Evolutionary conservation across 1,139 yeast genomes (phyloP).

Genomic region (Meyerozyma elateridarum): DNA sequence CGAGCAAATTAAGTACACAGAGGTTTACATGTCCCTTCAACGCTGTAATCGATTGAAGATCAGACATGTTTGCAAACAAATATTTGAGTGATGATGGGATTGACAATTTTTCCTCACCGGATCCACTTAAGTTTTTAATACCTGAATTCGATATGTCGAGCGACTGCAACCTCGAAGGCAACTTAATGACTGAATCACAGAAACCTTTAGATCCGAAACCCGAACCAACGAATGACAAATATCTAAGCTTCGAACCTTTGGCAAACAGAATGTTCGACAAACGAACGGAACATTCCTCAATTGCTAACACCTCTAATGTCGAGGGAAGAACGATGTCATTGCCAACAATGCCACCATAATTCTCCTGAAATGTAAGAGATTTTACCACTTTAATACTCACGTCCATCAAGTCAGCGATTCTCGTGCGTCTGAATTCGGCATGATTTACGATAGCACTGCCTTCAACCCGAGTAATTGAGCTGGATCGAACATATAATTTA

Average conservation of each 20-base stretch:
- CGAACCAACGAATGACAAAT: neutral
- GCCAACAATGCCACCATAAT: neutral
- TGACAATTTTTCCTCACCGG: neutral
- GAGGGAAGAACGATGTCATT: neutral
- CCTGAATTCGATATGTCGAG: neutral
- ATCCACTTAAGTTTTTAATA: no score
- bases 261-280: neutral
- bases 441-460: no score
- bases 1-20: neutral
- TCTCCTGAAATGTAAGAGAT: no score
- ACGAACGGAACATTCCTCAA: neutral
- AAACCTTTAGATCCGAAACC: neutral
- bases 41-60: neutral
- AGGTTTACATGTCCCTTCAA: neutral
- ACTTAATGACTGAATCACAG: neutral
- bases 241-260: neutral
- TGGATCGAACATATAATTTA: no score
- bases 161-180: neutral
- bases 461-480: no score
- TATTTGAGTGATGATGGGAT: neutral
- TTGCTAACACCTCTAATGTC: neutral
- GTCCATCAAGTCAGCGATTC: no score
- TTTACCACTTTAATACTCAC: no score
- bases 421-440: no score
- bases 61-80: neutral